A percentile compares a stretch with the other conserved stretches of the same genome.
phyloP scores from a whole-genome alignment of 495 filamentous ascomycete genomes.

The Echria macrotheca region DNA sequence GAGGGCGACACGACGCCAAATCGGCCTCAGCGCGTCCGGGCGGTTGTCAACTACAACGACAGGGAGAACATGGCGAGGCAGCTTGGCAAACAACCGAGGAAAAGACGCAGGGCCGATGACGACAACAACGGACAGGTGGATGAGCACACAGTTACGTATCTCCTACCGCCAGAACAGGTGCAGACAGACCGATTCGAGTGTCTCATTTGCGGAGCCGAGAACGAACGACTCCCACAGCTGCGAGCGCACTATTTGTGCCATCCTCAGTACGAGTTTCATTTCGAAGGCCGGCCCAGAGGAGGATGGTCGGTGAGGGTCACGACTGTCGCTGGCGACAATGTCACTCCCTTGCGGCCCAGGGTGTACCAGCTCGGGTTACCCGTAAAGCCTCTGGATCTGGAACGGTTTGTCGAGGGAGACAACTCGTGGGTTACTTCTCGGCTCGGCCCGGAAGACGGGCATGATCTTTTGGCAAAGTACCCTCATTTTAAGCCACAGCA shows the following conservation, averaged over 20 bases:
- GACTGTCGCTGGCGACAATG: slow-evolving; percentile 6
- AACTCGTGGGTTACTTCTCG: slow-evolving; percentile 36
- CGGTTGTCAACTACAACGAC: slow-evolving; percentile 48
- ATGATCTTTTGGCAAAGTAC: slow-evolving; percentile 17
- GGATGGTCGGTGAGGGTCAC: slow-evolving; percentile 20
- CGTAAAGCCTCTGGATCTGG: slow-evolving; percentile 32
- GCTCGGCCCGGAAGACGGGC: slow-evolving; percentile 34
- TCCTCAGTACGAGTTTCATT: slow-evolving; percentile 38
- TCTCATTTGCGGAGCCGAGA: slow-evolving; percentile 39
- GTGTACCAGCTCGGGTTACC: slow-evolving; percentile 36
- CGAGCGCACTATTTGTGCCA: slow-evolving; percentile 42
- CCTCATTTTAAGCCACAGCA: not conserved
- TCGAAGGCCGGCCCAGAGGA: slow-evolving; percentile 29
- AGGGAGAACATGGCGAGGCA: slow-evolving; percentile 44
- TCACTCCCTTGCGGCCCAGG: slow-evolving; percentile 19
- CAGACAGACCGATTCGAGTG: slow-evolving; percentile 38
- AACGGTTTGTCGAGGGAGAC: slow-evolving; percentile 37
- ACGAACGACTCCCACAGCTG: slow-evolving; percentile 39
- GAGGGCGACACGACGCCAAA: slow-evolving; percentile 35
- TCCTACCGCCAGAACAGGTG: slow-evolving; percentile 39
- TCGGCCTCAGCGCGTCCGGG: slow-evolving; percentile 33
- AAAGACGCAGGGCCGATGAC: slow-evolving; percentile 28
- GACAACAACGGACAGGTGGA: slow-evolving; percentile 24
- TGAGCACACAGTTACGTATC: slow-evolving; percentile 38
- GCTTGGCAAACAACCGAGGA: slow-evolving; percentile 40